phyloP scores from a whole-genome alignment of 768 basidiomycete species.

The Suillus paluster region DNA sequence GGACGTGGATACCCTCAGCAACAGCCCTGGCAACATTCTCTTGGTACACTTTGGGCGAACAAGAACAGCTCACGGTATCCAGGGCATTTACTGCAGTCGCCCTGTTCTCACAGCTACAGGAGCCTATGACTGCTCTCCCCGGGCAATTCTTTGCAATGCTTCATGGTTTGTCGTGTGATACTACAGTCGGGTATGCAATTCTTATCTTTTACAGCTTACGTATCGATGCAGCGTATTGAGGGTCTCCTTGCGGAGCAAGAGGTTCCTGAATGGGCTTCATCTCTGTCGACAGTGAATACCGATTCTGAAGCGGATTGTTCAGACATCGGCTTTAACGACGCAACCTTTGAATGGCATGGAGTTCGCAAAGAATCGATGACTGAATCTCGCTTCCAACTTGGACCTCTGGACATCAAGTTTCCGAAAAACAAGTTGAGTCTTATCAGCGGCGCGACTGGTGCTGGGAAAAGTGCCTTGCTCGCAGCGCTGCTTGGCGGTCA shows the following conservation, averaged over 20 bases:
- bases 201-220: slow-evolving; percentile 52
- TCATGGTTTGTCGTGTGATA: slow-evolving; percentile 46
- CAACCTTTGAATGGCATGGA: slow-evolving; percentile 62
- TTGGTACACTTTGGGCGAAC: slow-evolving; percentile 69
- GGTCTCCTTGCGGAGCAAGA: slow-evolving; percentile 73
- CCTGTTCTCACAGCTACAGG: slow-evolving; percentile 73
- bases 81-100: slow-evolving; percentile 83
- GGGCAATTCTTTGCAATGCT: slow-evolving; percentile 67
- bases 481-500: slow-evolving; percentile 69
- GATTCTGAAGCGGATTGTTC: slow-evolving; percentile 6
- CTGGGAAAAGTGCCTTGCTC: slow-evolving; percentile 70
- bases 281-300: slow-evolving; percentile 46
- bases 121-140: slow-evolving; percentile 67
- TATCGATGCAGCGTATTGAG: slow-evolving; percentile 84
- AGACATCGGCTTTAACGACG: slow-evolving; percentile 56
- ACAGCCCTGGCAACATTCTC: slow-evolving; percentile 66
- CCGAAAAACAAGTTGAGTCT: slow-evolving; percentile 61
- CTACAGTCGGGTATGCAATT: neutral
- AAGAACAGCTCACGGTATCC: slow-evolving; percentile 70
- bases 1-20: slow-evolving; percentile 76
- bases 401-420: slow-evolving; percentile 60
- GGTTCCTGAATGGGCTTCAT: slow-evolving; percentile 79
- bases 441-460: slow-evolving; percentile 67
- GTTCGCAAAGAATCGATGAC: slow-evolving; percentile 29
- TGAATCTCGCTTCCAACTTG: slow-evolving; percentile 54